Evolutionary conservation across 2,329 filamentous ascomycete species (phyloP).

Genomic region (Parascedosporium putredinis): DNA sequence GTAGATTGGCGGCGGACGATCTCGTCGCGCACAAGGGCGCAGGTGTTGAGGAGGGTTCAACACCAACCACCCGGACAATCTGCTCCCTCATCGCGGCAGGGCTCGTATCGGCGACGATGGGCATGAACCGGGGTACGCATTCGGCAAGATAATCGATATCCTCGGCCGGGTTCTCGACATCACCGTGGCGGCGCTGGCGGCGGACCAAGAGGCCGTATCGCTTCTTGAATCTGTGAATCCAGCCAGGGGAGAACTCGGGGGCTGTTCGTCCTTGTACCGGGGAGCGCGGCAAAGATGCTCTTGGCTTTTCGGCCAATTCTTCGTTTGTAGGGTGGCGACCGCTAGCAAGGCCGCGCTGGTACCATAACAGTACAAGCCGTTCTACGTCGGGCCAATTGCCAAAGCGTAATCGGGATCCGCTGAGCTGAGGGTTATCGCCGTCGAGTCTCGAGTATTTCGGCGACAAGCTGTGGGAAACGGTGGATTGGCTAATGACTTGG

Average conservation of each 20-base stretch:
- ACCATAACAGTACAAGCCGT: slow-evolving; percentile 46
- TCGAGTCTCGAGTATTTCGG: slow-evolving; percentile 53
- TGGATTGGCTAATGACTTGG: slow-evolving; percentile 52
- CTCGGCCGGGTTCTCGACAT: slow-evolving; percentile 37
- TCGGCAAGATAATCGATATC: slow-evolving; percentile 52
- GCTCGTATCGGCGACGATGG: slow-evolving; percentile 45
- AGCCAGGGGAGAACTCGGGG: slow-evolving; percentile 54
- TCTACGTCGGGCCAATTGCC: slow-evolving; percentile 56
- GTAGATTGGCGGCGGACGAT: slow-evolving; percentile 29
- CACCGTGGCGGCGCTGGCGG: slow-evolving; percentile 42
- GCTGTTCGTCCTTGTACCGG: slow-evolving; percentile 48
- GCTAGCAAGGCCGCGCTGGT: slow-evolving; percentile 38
- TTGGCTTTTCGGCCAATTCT: slow-evolving; percentile 52
- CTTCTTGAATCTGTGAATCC: slow-evolving; percentile 57
- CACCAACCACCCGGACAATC: slow-evolving; percentile 42
- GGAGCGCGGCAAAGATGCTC: slow-evolving; percentile 45
- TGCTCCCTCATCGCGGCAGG: slow-evolving; percentile 49
- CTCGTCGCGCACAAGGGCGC: slow-evolving; percentile 48
- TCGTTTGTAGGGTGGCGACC: slow-evolving; percentile 52
- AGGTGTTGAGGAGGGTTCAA: slow-evolving; percentile 43
- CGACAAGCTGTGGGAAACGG: slow-evolving; percentile 51
- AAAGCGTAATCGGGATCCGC: slow-evolving; percentile 51
- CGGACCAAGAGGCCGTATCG: slow-evolving; percentile 48
- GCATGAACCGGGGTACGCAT: slow-evolving; percentile 49
- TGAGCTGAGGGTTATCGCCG: slow-evolving; percentile 47